Evolutionary conservation across 2,329 filamentous ascomycete genomes (phyloP).

Genomic region (Trichoderma citrinoviride): DNA sequence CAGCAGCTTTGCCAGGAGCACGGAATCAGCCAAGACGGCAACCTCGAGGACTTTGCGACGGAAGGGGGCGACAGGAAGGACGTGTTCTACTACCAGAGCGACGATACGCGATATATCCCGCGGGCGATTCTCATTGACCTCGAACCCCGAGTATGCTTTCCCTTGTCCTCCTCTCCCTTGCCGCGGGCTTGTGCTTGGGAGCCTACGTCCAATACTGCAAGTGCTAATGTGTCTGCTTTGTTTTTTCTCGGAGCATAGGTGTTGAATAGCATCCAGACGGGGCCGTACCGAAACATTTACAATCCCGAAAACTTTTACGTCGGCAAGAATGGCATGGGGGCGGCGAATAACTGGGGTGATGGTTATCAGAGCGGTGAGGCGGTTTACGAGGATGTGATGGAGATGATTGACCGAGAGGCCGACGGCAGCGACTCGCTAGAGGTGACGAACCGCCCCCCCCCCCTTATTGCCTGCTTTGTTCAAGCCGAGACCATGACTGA

Average conservation of each 20-base stretch:
- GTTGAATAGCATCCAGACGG: constrained; percentile 87
- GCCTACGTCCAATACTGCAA: not conserved
- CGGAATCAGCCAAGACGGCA: constrained; percentile 95
- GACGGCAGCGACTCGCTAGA: constrained; percentile 97
- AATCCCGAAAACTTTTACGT: constrained; percentile 99
- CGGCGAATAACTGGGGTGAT: constrained; percentile 97
- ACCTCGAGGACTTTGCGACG: constrained; percentile 95
- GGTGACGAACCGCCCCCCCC: constrained; percentile 41
- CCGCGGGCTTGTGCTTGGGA: not conserved
- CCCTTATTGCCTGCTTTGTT: not conserved
- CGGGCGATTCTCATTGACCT: constrained; percentile 93
- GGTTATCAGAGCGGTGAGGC: constrained; percentile 90
- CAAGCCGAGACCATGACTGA: not conserved
- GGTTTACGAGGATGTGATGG: constrained; percentile 95
- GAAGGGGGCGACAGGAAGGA: constrained; percentile 98
- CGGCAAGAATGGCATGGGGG: constrained; percentile 87
- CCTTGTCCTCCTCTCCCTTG: not conserved
- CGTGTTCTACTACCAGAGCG: constrained; percentile 99
- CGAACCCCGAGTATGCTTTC: constrained; percentile 69
- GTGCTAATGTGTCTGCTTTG: not conserved
- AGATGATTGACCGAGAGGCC: constrained; percentile 98
- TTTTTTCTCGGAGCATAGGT: constrained; percentile 51
- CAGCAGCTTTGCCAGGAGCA: constrained; percentile 98
- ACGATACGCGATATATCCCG: constrained; percentile 97
- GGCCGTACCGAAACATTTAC: constrained; percentile 97